These are phyloP conservation scores for Apiospora rasikravindrae DNA, from an alignment of 2,329 filamentous ascomycete genomes.

Conservation along the genomic window DNA sequence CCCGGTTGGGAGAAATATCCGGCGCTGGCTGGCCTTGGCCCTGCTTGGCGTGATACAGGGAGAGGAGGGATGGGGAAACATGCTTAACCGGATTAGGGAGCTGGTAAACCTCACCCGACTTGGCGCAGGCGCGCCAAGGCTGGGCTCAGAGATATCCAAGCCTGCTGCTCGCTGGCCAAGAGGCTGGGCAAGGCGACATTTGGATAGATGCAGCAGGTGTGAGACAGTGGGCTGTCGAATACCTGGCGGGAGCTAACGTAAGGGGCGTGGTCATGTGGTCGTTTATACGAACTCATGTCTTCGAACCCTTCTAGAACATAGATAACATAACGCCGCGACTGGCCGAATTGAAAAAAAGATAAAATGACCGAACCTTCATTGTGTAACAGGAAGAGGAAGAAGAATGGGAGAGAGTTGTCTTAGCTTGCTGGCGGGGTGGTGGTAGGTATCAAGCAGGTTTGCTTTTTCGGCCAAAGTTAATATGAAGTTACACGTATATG, in stretches of 20 bases:
- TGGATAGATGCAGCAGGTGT: slow-evolving; percentile 16
- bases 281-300: not conserved
- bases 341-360: not conserved
- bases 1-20: slow-evolving; percentile 4
- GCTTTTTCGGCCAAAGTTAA: slow-evolving; percentile 1
- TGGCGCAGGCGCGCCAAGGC: slow-evolving; percentile 10
- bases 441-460: not conserved
- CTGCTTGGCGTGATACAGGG: not conserved
- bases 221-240: not conserved
- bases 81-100: not conserved
- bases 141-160: slow-evolving; percentile 5
- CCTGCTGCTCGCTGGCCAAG: not conserved
- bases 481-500: not conserved
- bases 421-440: not conserved
- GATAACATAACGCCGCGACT: slow-evolving; percentile 1
- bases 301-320: slow-evolving; percentile 1
- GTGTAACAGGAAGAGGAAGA: not conserved
- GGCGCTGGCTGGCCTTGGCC: not conserved
- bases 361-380: not conserved
- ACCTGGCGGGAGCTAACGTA: not conserved
- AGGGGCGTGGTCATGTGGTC: not conserved
- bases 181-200: not conserved
- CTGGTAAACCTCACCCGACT: not conserved
- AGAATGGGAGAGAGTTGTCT: not conserved
- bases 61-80: not conserved